A percentile compares a stretch with the other conserved stretches of the same genome.
Evolutionary conservation across 768 basidiomycete species (phyloP).

Genomic region (Trametes coccinea): DNA sequence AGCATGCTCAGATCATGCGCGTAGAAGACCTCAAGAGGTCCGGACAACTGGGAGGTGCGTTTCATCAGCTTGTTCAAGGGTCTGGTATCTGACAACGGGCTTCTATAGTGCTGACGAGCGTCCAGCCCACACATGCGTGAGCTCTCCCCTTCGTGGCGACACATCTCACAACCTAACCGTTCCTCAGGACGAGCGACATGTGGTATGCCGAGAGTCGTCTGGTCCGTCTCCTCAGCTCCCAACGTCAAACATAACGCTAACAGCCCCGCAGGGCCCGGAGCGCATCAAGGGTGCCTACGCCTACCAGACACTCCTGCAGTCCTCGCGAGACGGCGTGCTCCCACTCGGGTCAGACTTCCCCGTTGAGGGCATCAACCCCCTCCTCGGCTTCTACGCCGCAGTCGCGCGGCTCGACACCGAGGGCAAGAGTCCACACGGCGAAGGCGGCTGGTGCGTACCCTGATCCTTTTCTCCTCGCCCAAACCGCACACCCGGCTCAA

Average conservation of each 20-base stretch:
- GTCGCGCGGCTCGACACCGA: conserved; percentile 67
- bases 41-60: conserved; percentile 71
- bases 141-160: background rate
- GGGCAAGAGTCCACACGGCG: conserved; percentile 82
- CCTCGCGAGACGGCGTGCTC: conserved; percentile 54
- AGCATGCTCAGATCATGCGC: conserved; percentile 91
- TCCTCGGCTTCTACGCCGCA: conserved; percentile 89
- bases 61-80: background rate
- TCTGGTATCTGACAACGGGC: too few species aligned
- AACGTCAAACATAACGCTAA: background rate
- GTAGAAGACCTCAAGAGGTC: conserved; percentile 66
- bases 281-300: conserved; percentile 90
- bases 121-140: conserved; percentile 90
- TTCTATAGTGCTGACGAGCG: conserved; percentile 76
- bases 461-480: background rate
- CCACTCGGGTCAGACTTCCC: conserved; percentile 95
- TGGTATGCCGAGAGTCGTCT: conserved; percentile 84
- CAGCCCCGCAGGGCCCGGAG: conserved; percentile 59
- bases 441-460: conserved; percentile 70
- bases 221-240: conserved; percentile 38
- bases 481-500: background rate
- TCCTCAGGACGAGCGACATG: conserved; percentile 80
- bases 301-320: conserved; percentile 74
- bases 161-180: background rate
- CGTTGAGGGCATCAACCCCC: conserved; percentile 86